Base-by-base conservation (phyloP, 257 asterid genomes). In the Nicotiana sylvestris region DNA sequence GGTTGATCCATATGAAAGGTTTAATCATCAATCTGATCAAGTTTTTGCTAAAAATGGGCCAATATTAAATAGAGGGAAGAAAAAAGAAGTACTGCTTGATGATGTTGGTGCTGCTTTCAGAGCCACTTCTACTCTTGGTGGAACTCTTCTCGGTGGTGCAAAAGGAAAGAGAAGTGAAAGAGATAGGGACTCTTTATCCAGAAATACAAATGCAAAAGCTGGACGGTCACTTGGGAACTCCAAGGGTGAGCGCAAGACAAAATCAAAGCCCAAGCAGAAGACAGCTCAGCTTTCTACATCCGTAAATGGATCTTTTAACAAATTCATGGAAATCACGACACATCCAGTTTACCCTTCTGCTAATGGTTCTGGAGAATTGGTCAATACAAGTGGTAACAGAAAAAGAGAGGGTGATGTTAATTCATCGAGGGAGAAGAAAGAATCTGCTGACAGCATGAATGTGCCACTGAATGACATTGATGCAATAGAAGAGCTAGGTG, bases 81-180 rank as follows among this genome's bases (percentile, higher is more conserved):
- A 90, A 83, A 95, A 89, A 87, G 98, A 95, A 89, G 87, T 92
- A 81, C 86, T 89, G 66, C 97, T 93, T 64, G 97, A 95, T 77
- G 96, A 92, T 70, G 94, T 93, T 76, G 93, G 89, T 39, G 86
- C 93, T 65, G 84, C 82, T n/a, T 85, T 86, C 70, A 88, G 92
- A 86, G 86, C 90, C 82, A 82, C 92, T 11, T 83, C 92, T 81
- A 84, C 84, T 81, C 86, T 93, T 46, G 96, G 92, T 81, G 85
- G 84, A 78, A 81, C 82, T 69, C 86, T 86, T 66, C 81, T 84
- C 61, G 95, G 98, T 29, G 92, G 97, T 83, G 91, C 94, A 6
- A 95, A 93, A 90, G 98, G 97, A 39, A 95, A 92, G 89, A 89
- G 98, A 89, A 93, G 98, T 46, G 98, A 93, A 66, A 88, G 97